Percentiles rank a stretch among this genome's conserved stretches.
These are phyloP conservation scores for Schizophyllum amplum DNA, from an alignment of 1,284 basidiomycete species.

Conservation along the genomic window DNA sequence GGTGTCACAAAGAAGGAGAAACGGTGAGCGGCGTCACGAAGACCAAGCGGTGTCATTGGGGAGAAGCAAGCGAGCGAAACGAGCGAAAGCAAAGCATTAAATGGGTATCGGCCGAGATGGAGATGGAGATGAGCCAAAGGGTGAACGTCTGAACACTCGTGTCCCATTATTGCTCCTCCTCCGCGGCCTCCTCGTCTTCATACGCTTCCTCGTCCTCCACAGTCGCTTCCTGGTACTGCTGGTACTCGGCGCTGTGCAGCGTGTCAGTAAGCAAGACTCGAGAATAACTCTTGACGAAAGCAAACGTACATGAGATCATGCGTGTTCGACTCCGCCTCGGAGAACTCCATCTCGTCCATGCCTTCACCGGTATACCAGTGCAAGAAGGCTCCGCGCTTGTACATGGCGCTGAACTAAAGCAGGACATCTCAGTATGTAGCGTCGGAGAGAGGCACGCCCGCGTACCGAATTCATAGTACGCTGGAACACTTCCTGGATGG, in stretches of 20 bases:
- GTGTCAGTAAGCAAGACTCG: conserved; percentile 3
- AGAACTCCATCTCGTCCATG: conserved; percentile 91
- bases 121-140: no score
- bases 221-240: conserved; percentile 67
- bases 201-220: conserved; percentile 29
- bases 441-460: conserved; percentile 1
- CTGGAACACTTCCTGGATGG: conserved; percentile 88
- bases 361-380: conserved; percentile 90
- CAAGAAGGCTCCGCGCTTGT: conserved; percentile 77
- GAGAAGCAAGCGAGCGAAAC: no score
- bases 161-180: not conserved
- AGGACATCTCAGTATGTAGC: conserved; percentile 1
- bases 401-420: conserved; percentile 70
- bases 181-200: not conserved
- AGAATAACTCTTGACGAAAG: not conserved
- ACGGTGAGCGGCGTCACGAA: no score
- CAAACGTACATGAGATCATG: conserved; percentile 69
- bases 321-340: conserved; percentile 80
- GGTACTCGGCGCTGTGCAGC: conserved; percentile 54
- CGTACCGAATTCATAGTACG: conserved; percentile 61
- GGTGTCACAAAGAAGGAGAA: no score
- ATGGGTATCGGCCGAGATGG: no score
- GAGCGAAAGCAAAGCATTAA: no score
- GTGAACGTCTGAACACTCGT: no score
- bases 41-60: no score